Evolutionary conservation across 2,329 filamentous ascomycete genomes (phyloP).

Genomic region (Elsinoe fawcettii): DNA sequence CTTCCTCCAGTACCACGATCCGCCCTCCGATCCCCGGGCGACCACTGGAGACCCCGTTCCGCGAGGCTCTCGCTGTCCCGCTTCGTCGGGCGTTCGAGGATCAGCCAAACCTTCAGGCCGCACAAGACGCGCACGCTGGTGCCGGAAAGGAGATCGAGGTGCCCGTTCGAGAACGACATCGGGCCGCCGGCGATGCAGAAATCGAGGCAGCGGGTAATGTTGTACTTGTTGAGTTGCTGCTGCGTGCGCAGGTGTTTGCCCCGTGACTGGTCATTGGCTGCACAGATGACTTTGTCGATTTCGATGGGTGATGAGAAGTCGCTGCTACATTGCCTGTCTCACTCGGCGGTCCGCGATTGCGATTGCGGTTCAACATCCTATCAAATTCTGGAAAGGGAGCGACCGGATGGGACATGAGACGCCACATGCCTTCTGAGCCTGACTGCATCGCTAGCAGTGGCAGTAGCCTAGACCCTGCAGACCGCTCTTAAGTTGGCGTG

Average conservation of each 20-base stretch:
- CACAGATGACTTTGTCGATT: too few relatives aligned
- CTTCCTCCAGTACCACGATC: neutral
- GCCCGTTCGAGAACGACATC: neutral
- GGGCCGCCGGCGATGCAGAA: neutral
- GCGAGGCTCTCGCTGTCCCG: neutral
- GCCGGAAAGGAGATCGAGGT: neutral
- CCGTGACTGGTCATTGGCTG: neutral
- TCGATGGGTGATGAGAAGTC: too few relatives aligned
- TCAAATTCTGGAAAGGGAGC: too few relatives aligned
- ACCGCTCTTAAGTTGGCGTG: too few relatives aligned
- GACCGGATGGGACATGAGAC: too few relatives aligned
- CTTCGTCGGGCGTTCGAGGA: neutral
- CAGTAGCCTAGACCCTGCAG: too few relatives aligned
- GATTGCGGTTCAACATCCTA: too few relatives aligned
- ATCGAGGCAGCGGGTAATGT: neutral
- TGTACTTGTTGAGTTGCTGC: neutral
- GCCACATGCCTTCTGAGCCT: too few relatives aligned
- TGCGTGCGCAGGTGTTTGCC: neutral
- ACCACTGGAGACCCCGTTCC: neutral
- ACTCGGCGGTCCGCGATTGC: too few relatives aligned
- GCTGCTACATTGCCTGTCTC: too few relatives aligned
- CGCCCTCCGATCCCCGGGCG: neutral
- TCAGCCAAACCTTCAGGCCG: neutral
- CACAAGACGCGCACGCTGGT: neutral
- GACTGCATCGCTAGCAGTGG: too few relatives aligned